Evolutionary conservation across 2,329 filamentous ascomycete genomes (phyloP).

Genomic region (Cephalotrichum gorgonifer): DNA sequence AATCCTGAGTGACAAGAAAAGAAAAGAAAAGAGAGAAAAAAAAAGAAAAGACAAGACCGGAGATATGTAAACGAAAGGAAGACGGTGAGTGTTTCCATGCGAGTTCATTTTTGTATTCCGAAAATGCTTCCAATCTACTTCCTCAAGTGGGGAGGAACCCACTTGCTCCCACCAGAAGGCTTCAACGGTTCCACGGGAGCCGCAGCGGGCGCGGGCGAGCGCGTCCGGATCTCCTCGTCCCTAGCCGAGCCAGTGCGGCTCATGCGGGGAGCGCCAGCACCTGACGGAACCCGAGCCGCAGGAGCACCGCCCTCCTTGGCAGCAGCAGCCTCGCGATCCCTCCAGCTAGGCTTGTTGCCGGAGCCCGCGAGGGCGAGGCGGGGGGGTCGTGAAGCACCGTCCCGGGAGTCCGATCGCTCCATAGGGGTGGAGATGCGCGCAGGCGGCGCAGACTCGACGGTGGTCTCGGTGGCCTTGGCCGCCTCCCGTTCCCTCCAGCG

Average conservation of each 20-base stretch:
- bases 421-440: conserved; percentile 18
- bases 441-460: conserved; percentile 21
- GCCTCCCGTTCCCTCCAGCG: conserved; percentile 33
- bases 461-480: conserved; percentile 14
- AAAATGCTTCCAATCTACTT: conserved; percentile 15
- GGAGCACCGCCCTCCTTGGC: conserved; percentile 32
- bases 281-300: conserved; percentile 20
- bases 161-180: conserved; percentile 45
- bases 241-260: conserved; percentile 32
- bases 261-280: conserved; percentile 26
- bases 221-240: conserved; percentile 27
- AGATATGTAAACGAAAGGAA: no score
- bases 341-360: conserved; percentile 56
- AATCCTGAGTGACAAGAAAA: neutral
- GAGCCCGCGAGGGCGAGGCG: conserved; percentile 48
- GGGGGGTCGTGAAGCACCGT: conserved; percentile 42
- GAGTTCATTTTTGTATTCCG: neutral
- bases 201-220: conserved; percentile 29
- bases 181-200: conserved; percentile 36
- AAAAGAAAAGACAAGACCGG: neutral
- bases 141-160: conserved; percentile 39
- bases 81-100: neutral
- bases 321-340: conserved; percentile 20
- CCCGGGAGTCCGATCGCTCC: conserved; percentile 38
- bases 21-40: neutral